Evolutionary conservation across 1,284 basidiomycete genomes (phyloP).

Genomic region (Tetrapyrgos nigripes): DNA sequence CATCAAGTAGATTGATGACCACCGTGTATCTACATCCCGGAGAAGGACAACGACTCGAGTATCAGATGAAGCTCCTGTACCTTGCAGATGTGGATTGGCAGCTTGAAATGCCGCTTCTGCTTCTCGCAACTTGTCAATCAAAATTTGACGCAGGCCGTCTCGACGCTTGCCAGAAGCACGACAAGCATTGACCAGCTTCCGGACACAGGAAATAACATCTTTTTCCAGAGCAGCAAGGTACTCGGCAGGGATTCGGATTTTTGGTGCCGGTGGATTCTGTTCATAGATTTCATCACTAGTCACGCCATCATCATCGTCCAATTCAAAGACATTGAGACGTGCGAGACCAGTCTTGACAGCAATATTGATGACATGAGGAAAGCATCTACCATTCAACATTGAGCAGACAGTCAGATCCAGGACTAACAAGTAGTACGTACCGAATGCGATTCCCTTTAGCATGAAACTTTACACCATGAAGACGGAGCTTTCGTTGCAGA

Average conservation of each 20-base stretch:
- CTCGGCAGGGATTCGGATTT: background rate
- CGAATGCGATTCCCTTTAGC: constrained; percentile 6
- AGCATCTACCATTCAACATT: constrained; percentile 31
- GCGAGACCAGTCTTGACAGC: background rate
- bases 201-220: background rate
- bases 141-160: background rate
- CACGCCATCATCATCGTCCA: background rate
- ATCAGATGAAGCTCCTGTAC: too few relatives aligned
- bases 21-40: constrained; percentile 31
- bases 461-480: background rate
- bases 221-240: background rate
- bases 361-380: constrained; percentile 39
- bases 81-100: background rate
- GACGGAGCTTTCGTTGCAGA: background rate
- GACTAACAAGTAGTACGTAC: constrained; percentile 14
- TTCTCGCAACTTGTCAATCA: background rate
- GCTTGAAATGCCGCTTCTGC: background rate
- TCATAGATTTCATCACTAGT: background rate
- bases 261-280: background rate
- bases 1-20: constrained; percentile 38
- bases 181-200: background rate
- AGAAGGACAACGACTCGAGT: constrained; percentile 24
- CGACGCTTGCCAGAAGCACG: background rate
- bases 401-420: background rate
- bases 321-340: constrained; percentile 4